Evolutionary conservation across 768 basidiomycete genomes (phyloP), one percentile per base, ranked within the genome.

Genomic region (Ramaria rubella): DNA sequence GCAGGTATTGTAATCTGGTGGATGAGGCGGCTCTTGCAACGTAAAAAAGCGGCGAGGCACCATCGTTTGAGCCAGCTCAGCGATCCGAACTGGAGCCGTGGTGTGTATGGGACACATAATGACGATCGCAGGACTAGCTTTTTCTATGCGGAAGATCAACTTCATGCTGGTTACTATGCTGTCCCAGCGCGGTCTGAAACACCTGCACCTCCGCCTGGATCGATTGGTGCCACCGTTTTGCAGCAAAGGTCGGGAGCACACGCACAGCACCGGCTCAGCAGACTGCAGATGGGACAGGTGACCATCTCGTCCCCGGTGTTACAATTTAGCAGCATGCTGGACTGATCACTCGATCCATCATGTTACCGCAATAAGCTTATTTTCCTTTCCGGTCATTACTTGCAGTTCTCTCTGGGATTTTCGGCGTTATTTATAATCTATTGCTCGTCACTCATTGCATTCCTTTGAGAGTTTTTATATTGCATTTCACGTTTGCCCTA

Each of bases 111-210:
- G 23, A 54, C 52, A 4, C 52, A 54, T 54, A 26, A 54, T 42
- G 52, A 54, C 29, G 52, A 54, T 44, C 52, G 52, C 27, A 40
- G 52, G 42, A 54, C 52, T n/a, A 54, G 52, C 52, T 54, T 54
- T 54, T 54, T 54, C 52, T 54, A 54, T 19, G 52, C 52, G 1
- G 34, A 44, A 24, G 52, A 54, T 29, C 52, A 54, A 24, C 43
- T 54, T 15, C 38, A 54, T 24, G 52, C 52, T 27, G 46, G 46
- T 48, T 48, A 48, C 27, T 26, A 31, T 26, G 46, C n/a, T 30
- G n/a, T 48, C 12, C 46, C 46, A 8, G 2, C 19, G 29, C 14
- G n/a, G 46, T 5, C 23, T 27, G 14, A 42, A 4, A 14, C 38
- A 17, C 27, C n/a, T 23, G 38, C 15, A 15, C 52, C 52, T 2